Evolutionary conservation across 148 eudicot genomes (phyloP).

Genomic region (Chenopodium suecicum): DNA sequence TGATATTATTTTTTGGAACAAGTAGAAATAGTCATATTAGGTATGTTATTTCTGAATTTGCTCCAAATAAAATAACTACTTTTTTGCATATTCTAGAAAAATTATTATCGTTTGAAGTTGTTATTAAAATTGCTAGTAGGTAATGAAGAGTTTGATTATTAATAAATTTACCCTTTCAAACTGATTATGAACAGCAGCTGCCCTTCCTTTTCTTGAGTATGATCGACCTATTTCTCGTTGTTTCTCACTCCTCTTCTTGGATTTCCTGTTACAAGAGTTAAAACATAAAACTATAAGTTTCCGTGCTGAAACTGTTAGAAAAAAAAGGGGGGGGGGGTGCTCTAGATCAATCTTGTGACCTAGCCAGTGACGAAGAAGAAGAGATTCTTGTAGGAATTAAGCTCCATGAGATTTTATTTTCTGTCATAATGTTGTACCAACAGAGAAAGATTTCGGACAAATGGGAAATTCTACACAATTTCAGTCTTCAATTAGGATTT

Average conservation of each 20-base stretch:
- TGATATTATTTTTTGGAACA: conserved; percentile 7
- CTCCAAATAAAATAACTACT: background rate
- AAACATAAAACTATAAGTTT: background rate
- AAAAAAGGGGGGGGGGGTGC: no score
- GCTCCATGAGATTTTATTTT: no score
- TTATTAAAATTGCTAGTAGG: background rate
- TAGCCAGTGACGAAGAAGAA: no score
- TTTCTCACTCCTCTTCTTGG: conserved; percentile 48
- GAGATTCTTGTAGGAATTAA: no score
- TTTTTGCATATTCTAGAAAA: background rate
- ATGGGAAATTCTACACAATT: background rate
- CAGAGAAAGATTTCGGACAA: no score
- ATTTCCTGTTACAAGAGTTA: conserved; percentile 39
- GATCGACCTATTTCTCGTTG: conserved; percentile 54
- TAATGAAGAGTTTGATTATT: background rate
- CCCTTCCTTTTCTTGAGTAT: conserved; percentile 56
- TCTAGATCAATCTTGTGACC: background rate
- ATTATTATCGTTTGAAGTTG: background rate
- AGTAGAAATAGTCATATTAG: conserved; percentile 19
- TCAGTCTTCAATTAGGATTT: background rate
- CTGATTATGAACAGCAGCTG: conserved; percentile 78
- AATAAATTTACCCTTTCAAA: conserved; percentile 66
- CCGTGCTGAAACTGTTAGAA: background rate
- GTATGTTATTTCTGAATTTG: conserved; percentile 11
- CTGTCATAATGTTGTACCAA: no score